Evolutionary conservation across 768 basidiomycete species (phyloP), one percentile per base, ranked within the genome.

Genomic region (Phylloporus sp.): DNA sequence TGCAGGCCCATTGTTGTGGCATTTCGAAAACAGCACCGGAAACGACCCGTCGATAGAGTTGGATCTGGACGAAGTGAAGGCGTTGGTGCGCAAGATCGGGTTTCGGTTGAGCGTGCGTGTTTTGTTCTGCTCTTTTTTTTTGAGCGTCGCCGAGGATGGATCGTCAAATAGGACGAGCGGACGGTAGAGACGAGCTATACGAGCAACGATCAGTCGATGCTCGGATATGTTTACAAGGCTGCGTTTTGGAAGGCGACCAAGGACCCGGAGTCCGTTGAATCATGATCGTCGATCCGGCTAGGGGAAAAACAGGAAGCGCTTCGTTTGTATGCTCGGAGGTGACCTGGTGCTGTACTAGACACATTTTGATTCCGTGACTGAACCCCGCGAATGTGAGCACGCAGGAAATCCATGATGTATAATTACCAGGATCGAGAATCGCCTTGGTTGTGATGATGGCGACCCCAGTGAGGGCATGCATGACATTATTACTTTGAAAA

Each of bases 1-100:
- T 38, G 42, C 35, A 85, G 93, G 94, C 3, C 95, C 95, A 0
- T 69, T 95, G 1, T 69, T 97, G n/a, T 98, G 95, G 94, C 95
- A 98, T 63, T 97, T 84, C 66, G 94, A 97, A 60, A 94, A 95
- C 66, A 92, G 90, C 60, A 74, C 64, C 44, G 79, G 81, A 33
- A 80, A 82, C 52, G 90, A 95, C 53, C 76, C 81, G 0, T 91
- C 89, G 1, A 75, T 98, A 28, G 94, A 97, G 66, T 74, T 97
- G 15, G 85, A 84, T 57, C 68, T 97, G n/a, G 87, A 90, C 48
- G 93, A 97, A 60, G 77, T 96, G 29, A 95, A 92, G 61, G 65
- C 66, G 1, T 74, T 97, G 6, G 84, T 81, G 3, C 72, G 73
- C 20, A 69, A 70, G 38, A 78, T 96, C 10, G 93, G 95, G 0